These are phyloP conservation scores for Mycena alexandri DNA, from an alignment of 768 basidiomycete species.

Conservation along the genomic window DNA sequence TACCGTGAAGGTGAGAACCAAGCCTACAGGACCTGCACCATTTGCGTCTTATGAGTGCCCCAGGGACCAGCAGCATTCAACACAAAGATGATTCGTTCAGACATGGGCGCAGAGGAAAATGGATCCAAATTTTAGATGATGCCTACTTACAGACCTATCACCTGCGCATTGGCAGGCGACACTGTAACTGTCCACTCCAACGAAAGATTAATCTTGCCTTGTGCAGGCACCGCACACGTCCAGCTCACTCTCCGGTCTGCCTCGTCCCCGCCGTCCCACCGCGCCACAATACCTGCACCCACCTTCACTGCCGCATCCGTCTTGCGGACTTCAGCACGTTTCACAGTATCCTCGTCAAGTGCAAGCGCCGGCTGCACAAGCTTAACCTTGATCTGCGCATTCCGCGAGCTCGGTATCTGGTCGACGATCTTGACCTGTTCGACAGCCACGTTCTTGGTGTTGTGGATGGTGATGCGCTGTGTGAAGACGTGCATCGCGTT, in stretches of 20 bases:
- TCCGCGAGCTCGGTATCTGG: slow-evolving; percentile 54
- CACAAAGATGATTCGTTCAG: too few species aligned
- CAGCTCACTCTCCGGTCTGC: slow-evolving; percentile 50
- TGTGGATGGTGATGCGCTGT: slow-evolving; percentile 55
- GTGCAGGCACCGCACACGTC: slow-evolving; percentile 47
- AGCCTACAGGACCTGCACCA: slow-evolving; percentile 42
- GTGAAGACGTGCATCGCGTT: slow-evolving; percentile 47
- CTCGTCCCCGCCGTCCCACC: slow-evolving; percentile 56
- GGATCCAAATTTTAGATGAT: too few species aligned
- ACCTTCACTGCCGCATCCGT: slow-evolving; percentile 40
- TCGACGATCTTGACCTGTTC: slow-evolving; percentile 53
- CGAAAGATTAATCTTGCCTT: slow-evolving; percentile 48
- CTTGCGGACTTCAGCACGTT: slow-evolving; percentile 1
- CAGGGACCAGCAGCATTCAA: too few species aligned
- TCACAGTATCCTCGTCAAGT: neutral
- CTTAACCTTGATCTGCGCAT: slow-evolving; percentile 40
- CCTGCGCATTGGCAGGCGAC: slow-evolving; percentile 42
- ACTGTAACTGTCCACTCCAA: slow-evolving; percentile 53
- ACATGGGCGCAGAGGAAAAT: too few species aligned
- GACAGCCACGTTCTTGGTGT: slow-evolving; percentile 49
- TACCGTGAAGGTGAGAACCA: slow-evolving; percentile 48
- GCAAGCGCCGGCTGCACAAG: slow-evolving; percentile 35
- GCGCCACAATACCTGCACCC: slow-evolving; percentile 47
- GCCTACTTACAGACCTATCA: slow-evolving; percentile 42
- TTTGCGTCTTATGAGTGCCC: neutral